Base-by-base conservation (phyloP, 139 green algal genomes). In the Chlamydomonas sp. region DNA sequence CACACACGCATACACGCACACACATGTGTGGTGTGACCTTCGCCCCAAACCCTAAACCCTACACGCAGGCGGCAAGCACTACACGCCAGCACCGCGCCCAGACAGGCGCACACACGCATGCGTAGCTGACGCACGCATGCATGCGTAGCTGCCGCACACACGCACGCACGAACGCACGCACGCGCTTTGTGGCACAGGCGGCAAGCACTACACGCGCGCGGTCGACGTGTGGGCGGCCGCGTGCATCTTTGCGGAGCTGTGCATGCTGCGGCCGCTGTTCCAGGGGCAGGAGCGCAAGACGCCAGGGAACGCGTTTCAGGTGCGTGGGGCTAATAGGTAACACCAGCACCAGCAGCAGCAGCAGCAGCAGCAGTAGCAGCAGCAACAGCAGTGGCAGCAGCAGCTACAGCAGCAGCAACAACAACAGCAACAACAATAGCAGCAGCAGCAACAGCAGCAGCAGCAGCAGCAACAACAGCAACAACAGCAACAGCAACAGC, bases 201-300 rank as follows among this genome's bases (percentile, higher is more conserved):
- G 87, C 87, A 28, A 66, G 59, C 84, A 90, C 81, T 91, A 94
- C 77, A 90, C 83, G 2, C 70, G 75, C 0, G 85, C 84, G 0
- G 80, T 92, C 24, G 89, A 92, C 72, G 60, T 91, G 61, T 95
- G 89, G 89, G 87, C 83, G 0, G 76, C 80, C 1, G 89, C 87
- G 29, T 95, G 89, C 80, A 90, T 95, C 65, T 86, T 95, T 77
- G 89, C 81, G 1, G 89, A 95, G 81, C 81, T 95, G 20, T 70
- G 90, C 49, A 83, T 73, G 6, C 81, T 93, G 62, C 65, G 77
- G 34, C 85, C 87, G 24, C 71, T 93, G 37, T 93, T 93, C 74
- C 85, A 90, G 78, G 81, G 78, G 43, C 58, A 83, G 67, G 85
- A 90, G 76, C 67, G 74, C 64, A 88, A 87, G 71, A 65, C 69